Percentiles rank a stretch among this genome's conserved stretches.
These are phyloP conservation scores for Monilinia laxa DNA, from an alignment of 2,329 filamentous ascomycete genomes.

Conservation along the genomic window DNA sequence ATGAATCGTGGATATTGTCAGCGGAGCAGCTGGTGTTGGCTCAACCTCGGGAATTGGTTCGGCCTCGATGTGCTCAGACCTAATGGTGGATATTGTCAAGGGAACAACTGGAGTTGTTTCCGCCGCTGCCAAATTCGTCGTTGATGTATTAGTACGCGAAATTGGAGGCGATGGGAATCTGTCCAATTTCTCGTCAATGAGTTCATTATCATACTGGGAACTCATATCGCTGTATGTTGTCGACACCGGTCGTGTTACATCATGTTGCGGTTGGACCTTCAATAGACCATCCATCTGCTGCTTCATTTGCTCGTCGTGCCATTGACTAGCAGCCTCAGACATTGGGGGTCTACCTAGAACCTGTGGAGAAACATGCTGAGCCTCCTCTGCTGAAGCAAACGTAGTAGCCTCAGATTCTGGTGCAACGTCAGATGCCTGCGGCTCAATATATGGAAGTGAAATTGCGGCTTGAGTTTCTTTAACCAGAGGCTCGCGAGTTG, in stretches of 20 bases:
- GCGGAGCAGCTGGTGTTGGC: slow-evolving; percentile 29
- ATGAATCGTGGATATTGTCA: slow-evolving; percentile 42
- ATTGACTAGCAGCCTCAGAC: slow-evolving; percentile 38
- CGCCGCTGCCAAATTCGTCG: slow-evolving; percentile 27
- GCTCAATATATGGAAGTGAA: slow-evolving; percentile 5
- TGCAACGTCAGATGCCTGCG: slow-evolving; percentile 20
- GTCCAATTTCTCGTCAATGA: slow-evolving; percentile 52
- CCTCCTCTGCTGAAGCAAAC: slow-evolving; percentile 25
- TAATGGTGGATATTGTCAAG: slow-evolving; percentile 40
- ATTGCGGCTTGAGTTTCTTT: neutral
- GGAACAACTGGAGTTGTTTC: slow-evolving; percentile 23
- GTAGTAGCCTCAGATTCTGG: slow-evolving; percentile 29
- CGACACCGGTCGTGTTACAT: slow-evolving; percentile 47
- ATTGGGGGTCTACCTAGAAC: slow-evolving; percentile 29
- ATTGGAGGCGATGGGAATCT: slow-evolving; percentile 56
- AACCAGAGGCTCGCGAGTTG: neutral
- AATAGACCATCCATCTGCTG: slow-evolving; percentile 28
- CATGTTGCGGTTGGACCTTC: slow-evolving; percentile 27
- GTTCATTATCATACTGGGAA: slow-evolving; percentile 50
- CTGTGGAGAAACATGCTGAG: slow-evolving; percentile 29
- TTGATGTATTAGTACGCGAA: slow-evolving; percentile 39
- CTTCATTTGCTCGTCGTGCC: slow-evolving; percentile 38
- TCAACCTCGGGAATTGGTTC: slow-evolving; percentile 29
- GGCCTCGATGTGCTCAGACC: slow-evolving; percentile 42
- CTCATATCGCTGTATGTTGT: slow-evolving; percentile 54